Evolutionary conservation across 768 basidiomycete genomes (phyloP).

Genomic region (Royoungia palumana): DNA sequence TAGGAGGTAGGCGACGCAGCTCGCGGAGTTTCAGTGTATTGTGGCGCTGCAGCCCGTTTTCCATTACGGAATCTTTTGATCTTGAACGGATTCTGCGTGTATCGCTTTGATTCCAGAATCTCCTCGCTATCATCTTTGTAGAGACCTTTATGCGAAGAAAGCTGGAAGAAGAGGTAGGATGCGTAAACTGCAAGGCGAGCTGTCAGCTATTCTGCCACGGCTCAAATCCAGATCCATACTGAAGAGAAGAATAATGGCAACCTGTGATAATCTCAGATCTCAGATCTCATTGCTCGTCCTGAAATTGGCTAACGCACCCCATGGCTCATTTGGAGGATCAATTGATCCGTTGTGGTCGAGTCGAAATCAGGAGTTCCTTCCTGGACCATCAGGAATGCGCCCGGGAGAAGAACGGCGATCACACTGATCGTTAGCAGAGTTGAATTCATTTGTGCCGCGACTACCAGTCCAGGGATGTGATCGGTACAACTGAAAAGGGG

Average conservation of each 20-base stretch:
- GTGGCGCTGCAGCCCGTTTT: constrained; percentile 5
- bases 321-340: constrained; percentile 70
- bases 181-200: constrained; percentile 53
- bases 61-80: constrained; percentile 15
- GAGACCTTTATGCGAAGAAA: constrained; percentile 72
- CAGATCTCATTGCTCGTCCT: constrained; percentile 1
- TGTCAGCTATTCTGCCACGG: neutral
- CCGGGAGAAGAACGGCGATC: constrained; percentile 70
- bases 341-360: constrained; percentile 31
- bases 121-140: constrained; percentile 48
- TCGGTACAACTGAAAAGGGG: neutral
- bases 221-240: constrained; percentile 42
- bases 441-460: constrained; percentile 70
- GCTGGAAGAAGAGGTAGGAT: constrained; percentile 73
- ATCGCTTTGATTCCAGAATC: constrained; percentile 38
- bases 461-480: constrained; percentile 31
- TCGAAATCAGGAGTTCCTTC: neutral
- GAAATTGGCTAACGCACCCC: constrained; percentile 46
- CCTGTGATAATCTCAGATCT: constrained; percentile 37
- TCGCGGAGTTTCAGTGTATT: constrained; percentile 3
- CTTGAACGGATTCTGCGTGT: constrained; percentile 40
- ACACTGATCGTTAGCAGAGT: constrained; percentile 74
- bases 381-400: constrained; percentile 65
- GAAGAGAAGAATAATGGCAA: constrained; percentile 73
- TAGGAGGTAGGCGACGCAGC: constrained; percentile 11